Percentiles rank a stretch among this genome's conserved stretches.
phyloP scores from a whole-genome alignment of 352 stramenopile species.

The Pythium utonaiense region DNA sequence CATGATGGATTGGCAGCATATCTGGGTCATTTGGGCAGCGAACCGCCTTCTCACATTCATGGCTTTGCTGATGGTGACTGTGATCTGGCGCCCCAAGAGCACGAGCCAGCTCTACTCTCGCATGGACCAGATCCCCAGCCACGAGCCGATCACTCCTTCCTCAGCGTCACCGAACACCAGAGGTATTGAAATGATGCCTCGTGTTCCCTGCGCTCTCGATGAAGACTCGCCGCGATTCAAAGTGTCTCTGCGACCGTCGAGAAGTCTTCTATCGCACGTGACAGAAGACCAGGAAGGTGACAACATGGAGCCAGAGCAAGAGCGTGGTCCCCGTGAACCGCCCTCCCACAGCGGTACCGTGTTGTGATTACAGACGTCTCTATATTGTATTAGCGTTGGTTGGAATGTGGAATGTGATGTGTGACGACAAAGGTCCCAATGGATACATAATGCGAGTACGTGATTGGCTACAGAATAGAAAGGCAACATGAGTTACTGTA shows the following conservation, averaged over 20 bases:
- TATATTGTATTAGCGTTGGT: not conserved
- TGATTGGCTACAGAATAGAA: not conserved
- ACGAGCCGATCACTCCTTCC: constrained; percentile 47
- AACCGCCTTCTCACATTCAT: constrained; percentile 70
- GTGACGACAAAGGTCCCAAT: no score
- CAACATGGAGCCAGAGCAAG: not conserved
- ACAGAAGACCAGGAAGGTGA: constrained; percentile 11
- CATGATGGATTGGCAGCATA: constrained; percentile 58
- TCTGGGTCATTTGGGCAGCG: constrained; percentile 77
- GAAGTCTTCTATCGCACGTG: constrained; percentile 4
- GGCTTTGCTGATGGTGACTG: constrained; percentile 58
- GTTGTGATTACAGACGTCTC: not conserved
- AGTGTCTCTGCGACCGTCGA: not conserved
- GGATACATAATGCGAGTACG: not conserved
- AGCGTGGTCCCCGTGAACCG: not conserved
- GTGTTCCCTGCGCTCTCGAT: constrained; percentile 51
- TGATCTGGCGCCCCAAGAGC: constrained; percentile 69
- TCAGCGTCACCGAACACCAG: constrained; percentile 41
- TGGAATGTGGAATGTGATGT: no score
- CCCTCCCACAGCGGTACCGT: not conserved
- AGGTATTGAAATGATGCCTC: constrained; percentile 53
- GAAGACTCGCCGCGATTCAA: constrained; percentile 16
- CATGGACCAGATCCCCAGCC: constrained; percentile 78
- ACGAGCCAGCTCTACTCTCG: constrained; percentile 67
- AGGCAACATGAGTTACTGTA: not conserved